Percentiles rank a stretch among this genome's conserved stretches.
phyloP scores from a whole-genome alignment of 768 basidiomycete species.

The Asterophora parasitica region DNA sequence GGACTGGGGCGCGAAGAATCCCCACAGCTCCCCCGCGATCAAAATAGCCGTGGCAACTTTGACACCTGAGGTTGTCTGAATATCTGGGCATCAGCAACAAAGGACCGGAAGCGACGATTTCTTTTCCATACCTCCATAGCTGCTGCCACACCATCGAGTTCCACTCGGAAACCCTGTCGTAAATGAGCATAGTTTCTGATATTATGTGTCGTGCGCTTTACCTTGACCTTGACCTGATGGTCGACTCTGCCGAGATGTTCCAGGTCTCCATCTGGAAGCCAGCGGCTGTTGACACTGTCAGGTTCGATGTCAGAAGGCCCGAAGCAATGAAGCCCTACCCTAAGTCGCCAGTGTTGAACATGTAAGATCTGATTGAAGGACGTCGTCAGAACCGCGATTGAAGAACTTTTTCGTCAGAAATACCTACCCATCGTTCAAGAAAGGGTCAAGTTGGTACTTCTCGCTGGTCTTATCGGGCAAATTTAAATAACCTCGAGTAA shows the following conservation, averaged over 20 bases:
- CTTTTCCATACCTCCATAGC: constrained; percentile 46
- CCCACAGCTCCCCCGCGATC: constrained; percentile 51
- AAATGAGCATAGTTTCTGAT: too few species aligned
- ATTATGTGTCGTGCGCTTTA: too few species aligned
- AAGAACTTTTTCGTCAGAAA: not conserved
- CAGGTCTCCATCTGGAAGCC: constrained; percentile 47
- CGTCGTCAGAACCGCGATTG: not conserved
- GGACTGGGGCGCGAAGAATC: constrained; percentile 43
- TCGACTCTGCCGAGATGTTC: constrained; percentile 55
- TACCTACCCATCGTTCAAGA: constrained; percentile 43
- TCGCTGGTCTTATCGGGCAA: constrained; percentile 48
- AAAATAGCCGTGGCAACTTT: constrained; percentile 47
- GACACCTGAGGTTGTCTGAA: constrained; percentile 17
- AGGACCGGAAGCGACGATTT: too few species aligned
- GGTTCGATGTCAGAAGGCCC: not conserved
- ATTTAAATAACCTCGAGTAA: constrained; percentile 51
- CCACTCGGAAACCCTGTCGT: constrained; percentile 48
- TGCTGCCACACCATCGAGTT: constrained; percentile 54
- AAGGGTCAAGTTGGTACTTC: constrained; percentile 46
- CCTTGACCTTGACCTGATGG: constrained; percentile 59
- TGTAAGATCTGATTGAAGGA: constrained; percentile 26
- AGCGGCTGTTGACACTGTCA: constrained; percentile 29
- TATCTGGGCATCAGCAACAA: not conserved
- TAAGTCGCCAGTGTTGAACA: constrained; percentile 63
- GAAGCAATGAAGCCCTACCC: constrained; percentile 26